Evolutionary conservation across 2,329 filamentous ascomycete species (phyloP), one percentile per base, ranked within the genome.

Genomic region (Phyllosticta capitalensis): DNA sequence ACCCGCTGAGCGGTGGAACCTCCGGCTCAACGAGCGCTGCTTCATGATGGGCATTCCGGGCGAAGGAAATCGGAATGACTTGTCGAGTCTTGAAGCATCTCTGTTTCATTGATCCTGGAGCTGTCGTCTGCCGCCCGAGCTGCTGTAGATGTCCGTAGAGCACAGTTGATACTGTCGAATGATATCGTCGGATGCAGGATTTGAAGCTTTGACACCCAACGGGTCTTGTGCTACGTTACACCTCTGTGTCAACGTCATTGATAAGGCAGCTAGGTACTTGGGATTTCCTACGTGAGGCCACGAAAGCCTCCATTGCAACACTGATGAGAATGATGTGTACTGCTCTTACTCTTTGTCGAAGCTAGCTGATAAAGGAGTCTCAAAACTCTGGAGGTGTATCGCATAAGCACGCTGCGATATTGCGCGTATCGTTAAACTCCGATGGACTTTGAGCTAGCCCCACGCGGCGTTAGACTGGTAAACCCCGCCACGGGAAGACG

Each of bases 401-500:
- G 30, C 30, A 38, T 38, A 38, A 38, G 30, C 30, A 38, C 30
- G 30, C 17, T 14, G 30, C 9, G 30, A 38, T 14, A 38, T 38
- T 38, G 30, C 30, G 30, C 30, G 30, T 38, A 38, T 38, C 30
- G 30, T 38, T 38, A 38, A 38, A 38, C 30, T 38, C 30, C 30
- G 30, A 38, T 38, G n/a, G n/a, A n/a, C n/a, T n/a, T n/a, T n/a
- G n/a, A n/a, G n/a, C n/a, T 14, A 38, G 10, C 30, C 30, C 30
- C 21, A 51, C 19, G 49, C 56, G 33, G 56, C 52, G 51, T 50
- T 49, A 22, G 48, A 49, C 50, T 30, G 7, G 17, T 38, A 51
- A 59, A 55, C 57, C 57, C 57, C 57, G 52, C 57, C 45, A 52
- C 52, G 57, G 56, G 53, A 21, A 22, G 52, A 26, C 26, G 28